Conservation (phyloP, 2,329 filamentous ascomycete genomes). For the Neofusicoccum kwambonambiense region DNA sequence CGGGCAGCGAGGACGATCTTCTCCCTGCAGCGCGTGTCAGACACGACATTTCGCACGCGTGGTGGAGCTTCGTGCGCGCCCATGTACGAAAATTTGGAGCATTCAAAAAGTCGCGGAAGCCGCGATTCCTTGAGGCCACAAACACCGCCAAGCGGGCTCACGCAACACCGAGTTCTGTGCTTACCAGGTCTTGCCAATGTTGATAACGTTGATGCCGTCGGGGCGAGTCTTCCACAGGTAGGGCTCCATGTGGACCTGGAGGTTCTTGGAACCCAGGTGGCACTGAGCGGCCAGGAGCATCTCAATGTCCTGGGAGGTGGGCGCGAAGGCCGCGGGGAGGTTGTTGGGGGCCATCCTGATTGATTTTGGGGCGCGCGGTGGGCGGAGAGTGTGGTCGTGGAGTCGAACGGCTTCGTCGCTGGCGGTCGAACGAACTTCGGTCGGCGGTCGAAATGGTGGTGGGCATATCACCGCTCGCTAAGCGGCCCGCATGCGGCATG, state of each 20-base stretch:
- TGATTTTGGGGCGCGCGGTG: conserved; percentile 32
- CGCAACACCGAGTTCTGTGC: conserved; percentile 33
- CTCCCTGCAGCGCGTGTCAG: conserved; percentile 65
- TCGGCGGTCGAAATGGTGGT: conserved; percentile 19
- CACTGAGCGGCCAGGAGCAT: conserved; percentile 96
- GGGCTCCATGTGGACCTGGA: conserved; percentile 98
- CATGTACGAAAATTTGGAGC: not conserved
- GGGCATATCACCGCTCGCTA: conserved; percentile 22
- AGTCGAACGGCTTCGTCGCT: conserved; percentile 25
- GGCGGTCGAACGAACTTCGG: conserved; percentile 19
- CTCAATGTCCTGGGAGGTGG: conserved; percentile 98
- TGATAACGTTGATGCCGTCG: conserved; percentile 97
- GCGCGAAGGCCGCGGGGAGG: conserved; percentile 93
- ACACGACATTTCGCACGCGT: conserved; percentile 1
- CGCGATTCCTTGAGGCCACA: not conserved
- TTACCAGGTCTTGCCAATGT: conserved; percentile 99
- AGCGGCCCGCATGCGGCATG: conserved; percentile 21
- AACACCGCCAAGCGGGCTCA: not conserved
- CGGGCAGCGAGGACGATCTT: conserved; percentile 99
- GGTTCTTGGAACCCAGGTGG: conserved; percentile 98
- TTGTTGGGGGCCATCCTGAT: conserved; percentile 92
- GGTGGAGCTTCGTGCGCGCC: not conserved
- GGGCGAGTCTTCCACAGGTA: conserved; percentile 99
- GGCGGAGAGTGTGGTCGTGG: conserved; percentile 19
- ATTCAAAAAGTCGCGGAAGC: not conserved